phyloP scores from a whole-genome alignment of 2,329 filamentous ascomycete genomes.

The Seiridium unicorne region DNA sequence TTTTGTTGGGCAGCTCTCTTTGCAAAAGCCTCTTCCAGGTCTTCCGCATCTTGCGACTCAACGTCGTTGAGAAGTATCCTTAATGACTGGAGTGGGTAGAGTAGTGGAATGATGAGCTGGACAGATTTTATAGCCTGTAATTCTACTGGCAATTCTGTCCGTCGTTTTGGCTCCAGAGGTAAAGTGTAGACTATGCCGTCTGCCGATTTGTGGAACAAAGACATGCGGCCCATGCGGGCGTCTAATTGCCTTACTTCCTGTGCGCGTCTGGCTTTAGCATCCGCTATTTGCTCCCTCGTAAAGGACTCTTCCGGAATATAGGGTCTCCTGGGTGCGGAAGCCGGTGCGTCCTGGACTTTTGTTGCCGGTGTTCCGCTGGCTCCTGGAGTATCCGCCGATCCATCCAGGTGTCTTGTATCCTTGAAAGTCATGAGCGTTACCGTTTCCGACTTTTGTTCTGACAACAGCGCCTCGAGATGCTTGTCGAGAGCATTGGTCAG shows the following conservation, averaged over 20 bases:
- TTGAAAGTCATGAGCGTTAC: constrained; percentile 65
- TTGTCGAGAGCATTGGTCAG: constrained; percentile 71
- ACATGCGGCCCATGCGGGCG: constrained; percentile 67
- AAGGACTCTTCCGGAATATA: constrained; percentile 48
- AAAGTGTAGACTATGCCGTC: constrained; percentile 71
- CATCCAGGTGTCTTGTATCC: constrained; percentile 50
- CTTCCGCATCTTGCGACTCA: constrained; percentile 56
- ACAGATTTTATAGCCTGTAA: constrained; percentile 63
- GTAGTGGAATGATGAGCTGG: constrained; percentile 65
- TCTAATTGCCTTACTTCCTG: constrained; percentile 72
- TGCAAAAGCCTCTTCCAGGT: constrained; percentile 64
- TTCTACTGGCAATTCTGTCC: constrained; percentile 56
- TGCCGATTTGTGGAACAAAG: constrained; percentile 64
- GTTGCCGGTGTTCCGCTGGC: constrained; percentile 9
- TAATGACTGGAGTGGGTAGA: constrained; percentile 71
- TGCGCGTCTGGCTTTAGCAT: constrained; percentile 62
- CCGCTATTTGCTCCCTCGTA: constrained; percentile 56
- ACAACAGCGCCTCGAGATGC: constrained; percentile 67
- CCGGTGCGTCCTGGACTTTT: constrained; percentile 9
- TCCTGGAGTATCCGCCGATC: constrained; percentile 13
- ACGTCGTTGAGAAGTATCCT: constrained; percentile 65
- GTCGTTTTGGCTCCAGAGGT: constrained; percentile 65
- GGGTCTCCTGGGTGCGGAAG: constrained; percentile 16
- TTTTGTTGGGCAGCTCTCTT: constrained; percentile 54
- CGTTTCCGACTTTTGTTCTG: constrained; percentile 68